Percentiles rank a stretch among this genome's conserved stretches.
phyloP scores from a whole-genome alignment of 805 yeast species.

The Starmerella etchellsii region DNA sequence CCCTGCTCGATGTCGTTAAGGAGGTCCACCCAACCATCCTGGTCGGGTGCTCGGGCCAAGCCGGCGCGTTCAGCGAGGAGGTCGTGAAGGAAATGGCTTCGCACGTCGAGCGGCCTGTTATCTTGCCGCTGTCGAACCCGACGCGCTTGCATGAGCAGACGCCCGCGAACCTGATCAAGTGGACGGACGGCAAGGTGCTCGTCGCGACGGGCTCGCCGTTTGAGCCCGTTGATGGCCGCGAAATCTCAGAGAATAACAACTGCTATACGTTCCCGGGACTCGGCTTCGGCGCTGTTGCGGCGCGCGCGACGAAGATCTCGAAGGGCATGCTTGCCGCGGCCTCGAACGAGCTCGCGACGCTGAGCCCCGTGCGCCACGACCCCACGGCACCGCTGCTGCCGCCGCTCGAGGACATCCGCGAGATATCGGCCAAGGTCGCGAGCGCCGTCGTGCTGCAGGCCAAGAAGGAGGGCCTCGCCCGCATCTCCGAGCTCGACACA shows the following conservation, averaged over 20 bases:
- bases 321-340: constrained; percentile 94
- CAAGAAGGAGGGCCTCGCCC: constrained; percentile 71
- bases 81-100: constrained; percentile 81
- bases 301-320: constrained; percentile 69
- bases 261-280: constrained; percentile 97
- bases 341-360: constrained; percentile 73
- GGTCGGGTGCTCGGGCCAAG: constrained; percentile 91
- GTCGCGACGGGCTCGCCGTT: constrained; percentile 99
- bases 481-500: constrained; percentile 56
- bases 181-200: constrained; percentile 85
- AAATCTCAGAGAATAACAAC: constrained; percentile 88
- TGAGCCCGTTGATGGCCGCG: constrained; percentile 82
- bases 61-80: constrained; percentile 84
- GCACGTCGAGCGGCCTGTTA: constrained; percentile 74
- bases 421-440: constrained; percentile 85
- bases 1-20: constrained; percentile 44
- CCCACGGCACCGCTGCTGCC: constrained; percentile 69
- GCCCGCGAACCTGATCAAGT: constrained; percentile 77
- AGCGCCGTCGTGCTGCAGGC: constrained; percentile 87
- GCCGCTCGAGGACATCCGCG: constrained; percentile 72
- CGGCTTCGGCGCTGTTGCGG: constrained; percentile 85
- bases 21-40: constrained; percentile 74
- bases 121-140: constrained; percentile 93
- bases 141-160: constrained; percentile 89
- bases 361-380: constrained; percentile 68